Conservation (phyloP, 1,284 basidiomycete species). For the Microstroma glucosiphilum region DNA sequence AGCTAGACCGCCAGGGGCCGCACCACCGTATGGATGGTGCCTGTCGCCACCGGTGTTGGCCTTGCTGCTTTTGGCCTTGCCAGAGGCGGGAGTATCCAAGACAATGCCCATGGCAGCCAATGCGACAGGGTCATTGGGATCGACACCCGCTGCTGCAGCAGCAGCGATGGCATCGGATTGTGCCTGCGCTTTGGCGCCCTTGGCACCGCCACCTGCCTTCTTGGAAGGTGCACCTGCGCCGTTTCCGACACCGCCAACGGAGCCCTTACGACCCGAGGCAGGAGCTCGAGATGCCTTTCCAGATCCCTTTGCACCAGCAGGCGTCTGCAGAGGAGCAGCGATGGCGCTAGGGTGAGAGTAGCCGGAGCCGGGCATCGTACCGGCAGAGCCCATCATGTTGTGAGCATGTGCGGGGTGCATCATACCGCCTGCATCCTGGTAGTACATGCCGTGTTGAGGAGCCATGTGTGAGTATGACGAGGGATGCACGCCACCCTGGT, state of each 20-base stretch:
- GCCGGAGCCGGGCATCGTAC: background rate
- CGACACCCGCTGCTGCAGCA: background rate
- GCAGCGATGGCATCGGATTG: slow-evolving; percentile 1
- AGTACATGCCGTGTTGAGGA: slow-evolving; percentile 4
- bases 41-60: slow-evolving; percentile 1
- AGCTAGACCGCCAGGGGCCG: slow-evolving; percentile 7
- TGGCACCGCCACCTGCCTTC: slow-evolving; percentile 4
- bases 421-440: slow-evolving; percentile 5
- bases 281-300: background rate
- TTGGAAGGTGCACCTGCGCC: background rate
- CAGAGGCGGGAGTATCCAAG: background rate
- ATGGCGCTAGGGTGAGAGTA: background rate
- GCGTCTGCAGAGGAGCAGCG: background rate
- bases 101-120: too few species aligned
- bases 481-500: slow-evolving; percentile 6
- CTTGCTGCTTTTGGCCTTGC: slow-evolving; percentile 10
- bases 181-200: slow-evolving; percentile 7
- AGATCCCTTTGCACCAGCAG: background rate
- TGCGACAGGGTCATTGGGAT: too few species aligned
- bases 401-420: background rate
- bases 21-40: slow-evolving; percentile 12
- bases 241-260: slow-evolving; percentile 4
- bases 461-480: slow-evolving; percentile 10
- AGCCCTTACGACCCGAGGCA: slow-evolving; percentile 6
- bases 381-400: slow-evolving; percentile 4